Percentiles rank a stretch among this genome's conserved stretches.
Conservation (phyloP, 345 rosid species). For the Ceriops decandra region DNA sequence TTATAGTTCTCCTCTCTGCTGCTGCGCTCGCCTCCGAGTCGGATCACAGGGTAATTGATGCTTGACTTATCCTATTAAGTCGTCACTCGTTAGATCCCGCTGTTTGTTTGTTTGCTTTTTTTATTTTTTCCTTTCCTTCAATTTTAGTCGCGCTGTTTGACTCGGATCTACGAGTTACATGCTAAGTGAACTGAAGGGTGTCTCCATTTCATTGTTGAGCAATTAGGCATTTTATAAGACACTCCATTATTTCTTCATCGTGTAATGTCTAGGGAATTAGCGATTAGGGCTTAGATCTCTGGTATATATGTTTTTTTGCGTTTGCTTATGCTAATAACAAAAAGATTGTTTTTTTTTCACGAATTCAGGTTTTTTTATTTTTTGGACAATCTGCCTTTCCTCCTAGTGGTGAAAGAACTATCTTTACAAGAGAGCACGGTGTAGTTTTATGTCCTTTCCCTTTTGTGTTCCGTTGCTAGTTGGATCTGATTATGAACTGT, state of each 20-base stretch:
- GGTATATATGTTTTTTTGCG: neutral
- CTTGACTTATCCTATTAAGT: neutral
- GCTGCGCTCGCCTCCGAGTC: conserved; percentile 67
- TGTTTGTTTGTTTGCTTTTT: neutral
- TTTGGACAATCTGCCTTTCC: too few relatives aligned
- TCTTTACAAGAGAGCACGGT: neutral
- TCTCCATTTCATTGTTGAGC: neutral
- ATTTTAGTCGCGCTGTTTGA: neutral
- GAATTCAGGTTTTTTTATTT: too few relatives aligned
- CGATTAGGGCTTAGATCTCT: conserved; percentile 16
- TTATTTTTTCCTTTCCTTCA: neutral
- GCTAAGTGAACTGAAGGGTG: neutral
- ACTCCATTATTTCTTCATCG: neutral
- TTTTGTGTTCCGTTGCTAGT: neutral
- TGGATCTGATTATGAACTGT: conserved; percentile 1
- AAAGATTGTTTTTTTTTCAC: too few relatives aligned
- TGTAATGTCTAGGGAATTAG: neutral
- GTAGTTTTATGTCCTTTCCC: neutral
- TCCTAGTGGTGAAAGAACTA: too few relatives aligned
- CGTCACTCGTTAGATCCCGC: conserved; percentile 30
- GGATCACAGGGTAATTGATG: conserved; percentile 76
- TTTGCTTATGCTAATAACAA: neutral
- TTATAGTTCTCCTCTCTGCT: conserved; percentile 25
- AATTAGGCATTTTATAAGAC: neutral
- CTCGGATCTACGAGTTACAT: conserved; percentile 30